Conservation (phyloP, 352 stramenopile species). For the Blastocystis sp. region DNA sequence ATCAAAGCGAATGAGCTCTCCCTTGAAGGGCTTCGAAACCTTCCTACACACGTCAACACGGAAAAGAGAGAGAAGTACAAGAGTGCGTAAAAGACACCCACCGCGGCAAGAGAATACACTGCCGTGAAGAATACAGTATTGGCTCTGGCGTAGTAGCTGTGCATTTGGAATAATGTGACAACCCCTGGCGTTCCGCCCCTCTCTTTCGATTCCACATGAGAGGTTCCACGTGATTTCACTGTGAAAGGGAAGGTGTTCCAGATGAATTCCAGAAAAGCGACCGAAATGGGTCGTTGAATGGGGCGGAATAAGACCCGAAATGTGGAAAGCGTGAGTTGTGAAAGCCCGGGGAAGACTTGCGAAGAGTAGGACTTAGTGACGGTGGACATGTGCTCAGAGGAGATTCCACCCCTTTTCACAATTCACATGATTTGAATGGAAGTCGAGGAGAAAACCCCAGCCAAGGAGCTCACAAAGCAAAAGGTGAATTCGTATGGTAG, state of each 20-base stretch:
- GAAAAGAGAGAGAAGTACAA: background rate
- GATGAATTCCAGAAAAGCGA: no score
- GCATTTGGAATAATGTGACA: slow-evolving; percentile 22
- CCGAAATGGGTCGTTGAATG: no score
- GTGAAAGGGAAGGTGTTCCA: no score
- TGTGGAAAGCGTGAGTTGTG: background rate
- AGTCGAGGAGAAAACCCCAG: background rate
- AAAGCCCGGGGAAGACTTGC: background rate
- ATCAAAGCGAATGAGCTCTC: slow-evolving; percentile 63
- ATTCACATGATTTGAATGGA: background rate
- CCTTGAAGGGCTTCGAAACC: slow-evolving; percentile 29
- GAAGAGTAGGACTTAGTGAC: no score
- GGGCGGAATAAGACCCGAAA: no score
- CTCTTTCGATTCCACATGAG: no score
- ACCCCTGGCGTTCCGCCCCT: no score
- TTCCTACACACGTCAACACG: slow-evolving; percentile 14
- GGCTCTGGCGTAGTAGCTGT: slow-evolving; percentile 56
- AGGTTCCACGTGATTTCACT: no score
- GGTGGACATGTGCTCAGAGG: no score
- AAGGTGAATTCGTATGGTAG: background rate
- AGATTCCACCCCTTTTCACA: background rate
- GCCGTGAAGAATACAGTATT: slow-evolving; percentile 64
- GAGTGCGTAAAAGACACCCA: slow-evolving; percentile 32
- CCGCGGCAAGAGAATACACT: slow-evolving; percentile 48
- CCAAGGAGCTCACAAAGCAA: background rate